Conservation (phyloP, 179 eudicot genomes). For the Patellifolia procumbens region DNA sequence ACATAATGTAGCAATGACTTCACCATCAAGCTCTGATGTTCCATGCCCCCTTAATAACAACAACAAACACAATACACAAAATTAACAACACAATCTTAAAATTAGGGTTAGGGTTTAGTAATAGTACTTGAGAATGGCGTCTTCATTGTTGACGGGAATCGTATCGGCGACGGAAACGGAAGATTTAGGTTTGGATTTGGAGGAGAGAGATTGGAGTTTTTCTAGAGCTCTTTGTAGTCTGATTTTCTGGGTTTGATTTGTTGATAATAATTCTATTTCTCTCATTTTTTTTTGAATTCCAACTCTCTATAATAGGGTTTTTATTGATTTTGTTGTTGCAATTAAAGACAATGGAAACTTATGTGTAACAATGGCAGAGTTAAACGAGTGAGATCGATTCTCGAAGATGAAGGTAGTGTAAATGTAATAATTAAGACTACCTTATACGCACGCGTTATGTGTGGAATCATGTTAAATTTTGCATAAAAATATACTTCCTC, state of each 20-base stretch:
- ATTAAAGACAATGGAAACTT: too few relatives aligned
- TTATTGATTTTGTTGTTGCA: too few relatives aligned
- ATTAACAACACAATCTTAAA: too few relatives aligned
- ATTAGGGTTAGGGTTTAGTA: constrained; percentile 9
- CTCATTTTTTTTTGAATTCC: too few relatives aligned
- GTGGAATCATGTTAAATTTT: too few relatives aligned
- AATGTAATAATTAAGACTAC: too few relatives aligned
- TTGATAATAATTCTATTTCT: constrained; percentile 47
- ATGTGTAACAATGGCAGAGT: too few relatives aligned
- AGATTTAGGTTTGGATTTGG: constrained; percentile 53
- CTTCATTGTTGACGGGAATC: constrained; percentile 69
- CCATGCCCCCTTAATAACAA: constrained; percentile 78
- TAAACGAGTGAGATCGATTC: too few relatives aligned
- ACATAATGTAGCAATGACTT: constrained; percentile 72
- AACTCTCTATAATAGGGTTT: too few relatives aligned
- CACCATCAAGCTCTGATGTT: constrained; percentile 64
- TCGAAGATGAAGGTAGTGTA: too few relatives aligned
- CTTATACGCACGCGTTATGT: too few relatives aligned
- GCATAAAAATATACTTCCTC: too few relatives aligned
- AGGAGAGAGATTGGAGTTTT: constrained; percentile 52
- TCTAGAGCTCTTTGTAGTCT: constrained; percentile 65
- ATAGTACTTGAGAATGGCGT: constrained; percentile 71
- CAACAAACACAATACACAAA: constrained; percentile 1
- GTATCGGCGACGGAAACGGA: constrained; percentile 75
- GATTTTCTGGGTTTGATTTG: constrained; percentile 76